Conservation (phyloP, 106 monocot species). For the Platanthera guangdongensis region DNA sequence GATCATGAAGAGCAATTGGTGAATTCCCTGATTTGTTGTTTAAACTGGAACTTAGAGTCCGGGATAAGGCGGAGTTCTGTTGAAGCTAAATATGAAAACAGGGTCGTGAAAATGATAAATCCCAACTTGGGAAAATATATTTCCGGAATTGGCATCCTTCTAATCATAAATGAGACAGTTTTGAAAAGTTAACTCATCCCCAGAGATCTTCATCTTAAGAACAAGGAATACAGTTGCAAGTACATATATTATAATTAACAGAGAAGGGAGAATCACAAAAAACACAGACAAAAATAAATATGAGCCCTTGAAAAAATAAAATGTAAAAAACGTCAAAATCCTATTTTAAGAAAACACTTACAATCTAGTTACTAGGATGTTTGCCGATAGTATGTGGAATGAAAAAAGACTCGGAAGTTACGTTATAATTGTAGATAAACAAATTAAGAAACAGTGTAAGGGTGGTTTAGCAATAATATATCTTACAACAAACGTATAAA, state of each 20-base stretch:
- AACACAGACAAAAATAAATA: neutral
- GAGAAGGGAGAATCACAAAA: neutral
- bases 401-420: neutral
- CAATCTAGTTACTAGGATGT: neutral
- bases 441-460: neutral
- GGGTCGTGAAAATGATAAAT: neutral
- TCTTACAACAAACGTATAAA: neutral
- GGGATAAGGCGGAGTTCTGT: neutral
- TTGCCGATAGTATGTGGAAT: neutral
- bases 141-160: neutral
- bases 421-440: neutral
- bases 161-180: neutral
- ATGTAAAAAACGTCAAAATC: neutral
- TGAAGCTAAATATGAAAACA: neutral
- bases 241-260: neutral
- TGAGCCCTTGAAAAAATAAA: neutral
- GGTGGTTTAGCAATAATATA: neutral
- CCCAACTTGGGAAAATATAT: neutral
- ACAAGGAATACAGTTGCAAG: neutral
- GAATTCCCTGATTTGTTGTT: neutral
- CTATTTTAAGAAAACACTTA: neutral
- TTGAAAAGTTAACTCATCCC: neutral
- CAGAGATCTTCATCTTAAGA: slow-evolving; percentile 3
- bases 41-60: neutral
- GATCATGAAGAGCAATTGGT: neutral